Base-by-base conservation (phyloP, 768 basidiomycete species). In the Boletus coccyginus region DNA sequence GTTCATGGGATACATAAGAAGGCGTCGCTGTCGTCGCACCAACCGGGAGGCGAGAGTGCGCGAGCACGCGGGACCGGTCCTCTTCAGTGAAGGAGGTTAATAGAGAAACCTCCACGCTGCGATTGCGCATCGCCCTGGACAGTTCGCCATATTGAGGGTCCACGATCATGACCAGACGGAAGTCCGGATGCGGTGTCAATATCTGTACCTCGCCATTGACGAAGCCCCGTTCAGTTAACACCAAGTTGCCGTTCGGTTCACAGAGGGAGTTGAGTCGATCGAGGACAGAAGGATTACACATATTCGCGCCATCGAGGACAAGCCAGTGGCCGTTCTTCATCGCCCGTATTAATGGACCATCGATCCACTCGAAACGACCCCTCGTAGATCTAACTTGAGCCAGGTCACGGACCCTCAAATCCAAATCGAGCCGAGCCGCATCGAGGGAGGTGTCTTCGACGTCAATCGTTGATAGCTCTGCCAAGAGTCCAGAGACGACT, bases 51-150 rank as follows among this genome's bases (percentile, higher is more conserved):
- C 85, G 78, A 33, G 73, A 58, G 64, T 80, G 72, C 53, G 84
- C 78, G 16, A 73, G 70, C 16, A 86, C 55, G 27, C 81, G 76
- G 32, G 50, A 52, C 10, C 33, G n/a, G 60, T 88, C 87, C 55
- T 85, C 81, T 12, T 73, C 61, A 14, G 68, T 64, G 46, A 73
- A 69, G 19, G 55, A 50, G 7, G 66, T 49, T 11, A 78, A 52
- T 52, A 94, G 63, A 31, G 81, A 79, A 46, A 98, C 80, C 71
- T 99, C 97, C 36, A 97, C 77, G 17, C 96, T 96, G 54, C 97
- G 85, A 73, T 99, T 99, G 27, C 97, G 88, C 97, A 99, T 99
- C 3, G 97, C 97, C 38, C 97, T 81, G 2, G 97, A 98, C 12
- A 98, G 76, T 72, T 99, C 97, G 44, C 97, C 97, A 58, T 88